These are phyloP conservation scores for Phialemonium atrogriseum DNA, from an alignment of 2,329 filamentous ascomycete species.

Conservation along the genomic window DNA sequence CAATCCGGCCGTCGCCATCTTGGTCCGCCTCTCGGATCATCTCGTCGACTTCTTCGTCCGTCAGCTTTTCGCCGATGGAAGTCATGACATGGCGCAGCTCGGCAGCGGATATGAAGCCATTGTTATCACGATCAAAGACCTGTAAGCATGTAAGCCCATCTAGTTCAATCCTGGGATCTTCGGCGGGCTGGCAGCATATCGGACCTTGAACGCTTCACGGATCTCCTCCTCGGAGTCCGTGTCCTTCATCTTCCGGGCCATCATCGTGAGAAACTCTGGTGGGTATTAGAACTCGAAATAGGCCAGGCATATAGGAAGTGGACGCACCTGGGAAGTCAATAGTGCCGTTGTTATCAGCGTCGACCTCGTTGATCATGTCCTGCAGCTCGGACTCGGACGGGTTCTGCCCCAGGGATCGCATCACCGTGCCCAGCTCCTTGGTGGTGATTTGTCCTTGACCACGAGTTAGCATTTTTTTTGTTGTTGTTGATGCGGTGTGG, in stretches of 20 bases:
- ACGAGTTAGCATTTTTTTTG: slow-evolving; percentile 15
- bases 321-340: slow-evolving; percentile 77
- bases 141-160: slow-evolving; percentile 21
- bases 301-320: not conserved
- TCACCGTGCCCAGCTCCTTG: slow-evolving; percentile 83
- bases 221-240: slow-evolving; percentile 89
- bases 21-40: slow-evolving; percentile 91
- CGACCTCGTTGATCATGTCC: slow-evolving; percentile 92
- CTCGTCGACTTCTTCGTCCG: slow-evolving; percentile 84
- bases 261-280: slow-evolving; percentile 83
- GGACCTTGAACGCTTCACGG: slow-evolving; percentile 77
- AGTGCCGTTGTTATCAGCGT: slow-evolving; percentile 86
- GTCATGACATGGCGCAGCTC: slow-evolving; percentile 89
- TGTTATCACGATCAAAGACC: slow-evolving; percentile 84
- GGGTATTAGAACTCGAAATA: slow-evolving; percentile 4
- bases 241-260: slow-evolving; percentile 92
- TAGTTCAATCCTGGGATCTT: too few species aligned
- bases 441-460: slow-evolving; percentile 79
- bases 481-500: slow-evolving; percentile 4
- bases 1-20: slow-evolving; percentile 80
- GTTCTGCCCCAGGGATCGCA: slow-evolving; percentile 85
- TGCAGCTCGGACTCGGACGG: slow-evolving; percentile 84
- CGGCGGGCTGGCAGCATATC: too few species aligned
- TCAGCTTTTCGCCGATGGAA: slow-evolving; percentile 85
- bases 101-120: slow-evolving; percentile 83